These are phyloP conservation scores for Neurospora intermedia DNA, from an alignment of 495 filamentous ascomycete genomes.

Conservation along the genomic window DNA sequence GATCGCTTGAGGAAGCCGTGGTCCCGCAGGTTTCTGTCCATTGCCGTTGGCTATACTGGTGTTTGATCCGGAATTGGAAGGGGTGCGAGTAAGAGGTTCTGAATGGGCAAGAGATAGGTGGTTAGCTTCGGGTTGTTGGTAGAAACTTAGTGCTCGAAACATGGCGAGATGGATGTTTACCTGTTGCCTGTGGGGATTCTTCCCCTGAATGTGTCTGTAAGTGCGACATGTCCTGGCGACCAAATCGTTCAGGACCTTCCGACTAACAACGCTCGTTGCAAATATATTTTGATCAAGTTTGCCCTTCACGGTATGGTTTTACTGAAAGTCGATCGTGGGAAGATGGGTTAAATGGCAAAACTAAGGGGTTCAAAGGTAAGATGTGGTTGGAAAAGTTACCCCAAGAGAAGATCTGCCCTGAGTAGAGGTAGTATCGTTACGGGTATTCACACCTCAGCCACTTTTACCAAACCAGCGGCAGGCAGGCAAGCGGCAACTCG, in stretches of 20 bases:
- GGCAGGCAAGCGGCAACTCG: background rate
- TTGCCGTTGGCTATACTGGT: background rate
- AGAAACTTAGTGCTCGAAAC: background rate
- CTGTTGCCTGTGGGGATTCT: background rate
- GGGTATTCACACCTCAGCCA: background rate
- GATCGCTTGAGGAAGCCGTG: slow-evolving; percentile 57
- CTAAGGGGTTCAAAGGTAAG: background rate
- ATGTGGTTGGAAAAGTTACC: background rate
- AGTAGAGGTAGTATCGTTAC: background rate
- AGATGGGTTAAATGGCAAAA: background rate
- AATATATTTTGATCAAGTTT: background rate
- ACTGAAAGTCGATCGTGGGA: background rate
- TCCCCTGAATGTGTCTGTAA: background rate
- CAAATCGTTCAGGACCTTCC: background rate
- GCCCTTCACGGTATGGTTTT: background rate
- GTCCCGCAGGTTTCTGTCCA: background rate
- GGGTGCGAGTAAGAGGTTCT: background rate
- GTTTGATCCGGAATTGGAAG: background rate
- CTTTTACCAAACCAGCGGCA: background rate
- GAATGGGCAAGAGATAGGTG: background rate
- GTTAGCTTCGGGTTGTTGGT: background rate
- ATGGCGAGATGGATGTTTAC: background rate
- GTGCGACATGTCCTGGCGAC: background rate
- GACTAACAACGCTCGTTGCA: background rate
- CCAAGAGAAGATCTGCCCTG: background rate